phyloP scores from a whole-genome alignment of 2,329 filamentous ascomycete genomes.

The Coleophoma eucalyptorum region DNA sequence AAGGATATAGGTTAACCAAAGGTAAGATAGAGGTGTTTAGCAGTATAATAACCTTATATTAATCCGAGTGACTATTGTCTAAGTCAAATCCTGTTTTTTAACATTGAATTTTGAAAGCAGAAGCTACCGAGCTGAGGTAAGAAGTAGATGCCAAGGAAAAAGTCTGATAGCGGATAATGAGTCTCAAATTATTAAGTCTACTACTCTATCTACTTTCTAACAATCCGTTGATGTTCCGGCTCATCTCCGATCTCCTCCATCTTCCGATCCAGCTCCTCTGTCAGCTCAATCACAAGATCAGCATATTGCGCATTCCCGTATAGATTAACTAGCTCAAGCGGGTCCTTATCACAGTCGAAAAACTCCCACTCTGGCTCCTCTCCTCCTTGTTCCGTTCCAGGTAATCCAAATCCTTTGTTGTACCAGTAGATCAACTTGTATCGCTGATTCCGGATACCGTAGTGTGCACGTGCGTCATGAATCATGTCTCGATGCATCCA shows the following conservation, averaged over 20 bases:
- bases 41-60: too few relatives aligned
- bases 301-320: conserved; percentile 37
- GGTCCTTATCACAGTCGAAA: conserved; percentile 47
- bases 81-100: too few relatives aligned
- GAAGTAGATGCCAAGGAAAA: too few relatives aligned
- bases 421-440: conserved; percentile 57
- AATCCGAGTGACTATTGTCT: too few relatives aligned
- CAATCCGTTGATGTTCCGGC: too few relatives aligned
- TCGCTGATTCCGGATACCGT: conserved; percentile 44
- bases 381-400: conserved; percentile 36
- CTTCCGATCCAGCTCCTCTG: conserved; percentile 38
- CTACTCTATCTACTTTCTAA: too few relatives aligned
- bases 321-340: conserved; percentile 43
- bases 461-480: conserved; percentile 47
- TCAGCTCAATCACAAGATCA: conserved; percentile 36
- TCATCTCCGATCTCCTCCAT: conserved; percentile 50
- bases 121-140: too few relatives aligned
- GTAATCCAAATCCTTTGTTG: conserved; percentile 41
- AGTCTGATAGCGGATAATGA: too few relatives aligned
- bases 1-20: too few relatives aligned
- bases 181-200: too few relatives aligned
- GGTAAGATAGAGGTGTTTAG: too few relatives aligned
- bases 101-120: too few relatives aligned
- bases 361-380: conserved; percentile 48
- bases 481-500: conserved; percentile 51